Percentiles rank a stretch among this genome's conserved stretches.
phyloP scores from a whole-genome alignment of 768 basidiomycete genomes.

The Naganishia friedmannii region DNA sequence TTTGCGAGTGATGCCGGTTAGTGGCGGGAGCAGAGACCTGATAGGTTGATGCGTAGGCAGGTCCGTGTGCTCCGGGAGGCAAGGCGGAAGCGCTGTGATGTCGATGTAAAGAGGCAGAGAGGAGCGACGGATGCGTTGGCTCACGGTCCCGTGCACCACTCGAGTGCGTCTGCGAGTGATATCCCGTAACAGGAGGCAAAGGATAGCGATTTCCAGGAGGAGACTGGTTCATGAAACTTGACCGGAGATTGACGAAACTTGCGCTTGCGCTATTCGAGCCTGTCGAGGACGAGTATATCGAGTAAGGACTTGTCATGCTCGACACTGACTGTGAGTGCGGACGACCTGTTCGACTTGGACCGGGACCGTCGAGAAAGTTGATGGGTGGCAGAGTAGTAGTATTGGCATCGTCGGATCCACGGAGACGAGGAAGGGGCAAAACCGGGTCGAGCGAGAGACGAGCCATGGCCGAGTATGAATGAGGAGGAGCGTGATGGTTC shows the following conservation, averaged over 20 bases:
- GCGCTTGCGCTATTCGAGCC: conserved; percentile 10
- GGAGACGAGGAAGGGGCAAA: not conserved
- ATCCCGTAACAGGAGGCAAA: not conserved
- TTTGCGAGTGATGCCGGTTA: not conserved
- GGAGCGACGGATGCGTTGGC: not conserved
- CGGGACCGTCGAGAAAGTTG: conserved; percentile 1
- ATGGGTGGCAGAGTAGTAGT: conserved; percentile 5
- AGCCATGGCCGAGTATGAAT: conserved; percentile 28
- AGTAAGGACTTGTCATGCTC: conserved; percentile 25
- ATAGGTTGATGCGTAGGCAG: not conserved
- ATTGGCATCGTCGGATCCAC: not conserved
- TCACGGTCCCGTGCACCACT: not conserved
- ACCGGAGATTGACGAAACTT: conserved; percentile 7
- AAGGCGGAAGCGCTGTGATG: conserved; percentile 23
- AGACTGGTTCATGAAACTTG: conserved; percentile 12
- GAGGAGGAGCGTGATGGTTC: not conserved
- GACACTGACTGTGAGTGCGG: conserved; percentile 28
- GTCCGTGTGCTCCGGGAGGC: conserved; percentile 9
- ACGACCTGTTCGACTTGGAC: conserved; percentile 19
- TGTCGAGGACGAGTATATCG: conserved; percentile 8
- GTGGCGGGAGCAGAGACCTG: not conserved
- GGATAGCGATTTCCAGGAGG: not conserved
- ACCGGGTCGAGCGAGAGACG: conserved; percentile 17
- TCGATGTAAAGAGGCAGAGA: not conserved
- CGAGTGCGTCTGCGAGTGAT: conserved; percentile 1